Evolutionary conservation across 176 grass and related monocot genomes (phyloP), one percentile per base, ranked within the genome.

Genomic region (Carex littledalei): DNA sequence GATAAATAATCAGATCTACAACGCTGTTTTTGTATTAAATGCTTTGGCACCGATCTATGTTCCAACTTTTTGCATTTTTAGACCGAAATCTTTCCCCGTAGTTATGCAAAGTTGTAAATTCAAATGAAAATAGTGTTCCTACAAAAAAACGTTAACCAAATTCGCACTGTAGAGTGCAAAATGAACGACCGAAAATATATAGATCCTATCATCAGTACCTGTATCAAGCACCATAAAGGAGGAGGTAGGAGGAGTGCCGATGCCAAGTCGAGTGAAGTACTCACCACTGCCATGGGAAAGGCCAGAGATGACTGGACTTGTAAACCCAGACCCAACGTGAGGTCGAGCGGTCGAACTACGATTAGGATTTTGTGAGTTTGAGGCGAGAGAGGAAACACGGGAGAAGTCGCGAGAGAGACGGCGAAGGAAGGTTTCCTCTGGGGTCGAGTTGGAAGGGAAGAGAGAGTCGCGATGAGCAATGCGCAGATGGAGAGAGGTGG

Each of bases 211-310:
- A 32, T 12, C 16, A 43, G 4, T 83, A 67, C 62, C 63, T 50
- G 94, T 94, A 89, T 97, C 92, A 16, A 97, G 90, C 84, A 97
- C 94, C 94, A 97, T 94, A 24, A 92, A 91, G 67, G 78, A 86
- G 41, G 53, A 87, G 54, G 88, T 94, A 9, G 90, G 65, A 6
- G 94, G 94, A 60, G 90, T 94, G 65, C 92, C 92, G 64, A 97
- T 90, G 18, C 92, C 94, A 86, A 97, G 89, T 87, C 91, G 87
- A 3, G 92, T 90, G 86, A 97, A 97, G 89, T 97, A 97, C 84
- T 97, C 94, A 3, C 94, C 94, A 80, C 94, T 97, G 52, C 94
- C 94, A 84, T 91, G 94, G 8, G 94, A 89, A 1, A 97, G 87
- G 0, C 94, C 94, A 20, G 94, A 97, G 26, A 94, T 86, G 21